phyloP scores from a whole-genome alignment of 176 grass and related monocot genomes.

The Panicum miliaceum region DNA sequence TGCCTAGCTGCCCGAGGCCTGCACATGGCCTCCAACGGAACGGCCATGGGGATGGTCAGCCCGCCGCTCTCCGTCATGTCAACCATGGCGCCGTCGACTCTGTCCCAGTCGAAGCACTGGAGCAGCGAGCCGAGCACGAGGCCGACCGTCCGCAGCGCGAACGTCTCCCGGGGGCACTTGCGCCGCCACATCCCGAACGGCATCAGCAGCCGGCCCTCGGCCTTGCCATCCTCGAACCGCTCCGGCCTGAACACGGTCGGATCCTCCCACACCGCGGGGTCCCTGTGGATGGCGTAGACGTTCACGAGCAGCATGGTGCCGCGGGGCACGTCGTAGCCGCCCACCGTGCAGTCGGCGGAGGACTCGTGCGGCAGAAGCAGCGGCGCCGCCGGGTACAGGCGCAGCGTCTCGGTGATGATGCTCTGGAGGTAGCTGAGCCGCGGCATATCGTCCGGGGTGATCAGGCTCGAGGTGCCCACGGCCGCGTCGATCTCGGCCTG shows the following conservation, averaged over 20 bases:
- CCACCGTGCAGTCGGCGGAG: constrained; percentile 39
- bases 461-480: constrained; percentile 16
- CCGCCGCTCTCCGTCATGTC: background rate
- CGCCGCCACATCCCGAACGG: constrained; percentile 18
- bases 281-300: constrained; percentile 52
- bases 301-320: constrained; percentile 55
- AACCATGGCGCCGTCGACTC: background rate
- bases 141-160: background rate
- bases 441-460: constrained; percentile 44
- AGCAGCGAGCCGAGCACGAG: background rate
- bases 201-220: background rate
- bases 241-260: constrained; percentile 48
- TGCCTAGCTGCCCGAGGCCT: background rate
- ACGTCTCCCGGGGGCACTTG: background rate
- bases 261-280: constrained; percentile 39
- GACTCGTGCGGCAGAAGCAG: constrained; percentile 56
- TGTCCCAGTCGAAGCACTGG: constrained; percentile 16
- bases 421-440: constrained; percentile 45
- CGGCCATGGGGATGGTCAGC: background rate
- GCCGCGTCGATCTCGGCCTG: background rate
- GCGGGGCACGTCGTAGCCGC: constrained; percentile 44
- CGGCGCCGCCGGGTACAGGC: constrained; percentile 49
- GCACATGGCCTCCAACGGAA: background rate
- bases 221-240: constrained; percentile 35
- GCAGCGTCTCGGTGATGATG: constrained; percentile 53